Percentiles rank a stretch among this genome's conserved stretches.
Conservation (phyloP, 306 rosid species). For the Lagenaria siceraria region DNA sequence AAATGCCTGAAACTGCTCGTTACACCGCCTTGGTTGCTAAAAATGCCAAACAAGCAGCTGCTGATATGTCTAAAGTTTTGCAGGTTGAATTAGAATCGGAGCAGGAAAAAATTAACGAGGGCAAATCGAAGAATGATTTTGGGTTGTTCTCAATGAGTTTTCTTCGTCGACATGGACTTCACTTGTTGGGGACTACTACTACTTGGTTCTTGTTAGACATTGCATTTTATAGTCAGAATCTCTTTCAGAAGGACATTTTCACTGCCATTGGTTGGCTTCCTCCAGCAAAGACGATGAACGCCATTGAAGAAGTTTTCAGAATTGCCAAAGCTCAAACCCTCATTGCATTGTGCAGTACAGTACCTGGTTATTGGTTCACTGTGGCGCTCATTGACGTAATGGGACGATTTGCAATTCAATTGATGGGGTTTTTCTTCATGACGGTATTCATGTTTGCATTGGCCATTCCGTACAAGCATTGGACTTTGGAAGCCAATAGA, state of each 20-base stretch:
- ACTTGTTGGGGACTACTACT: conserved; percentile 52
- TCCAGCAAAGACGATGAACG: conserved; percentile 55
- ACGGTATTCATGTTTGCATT: conserved; percentile 80
- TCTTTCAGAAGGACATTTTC: conserved; percentile 84
- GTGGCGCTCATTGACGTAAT: conserved; percentile 58
- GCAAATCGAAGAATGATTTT: conserved; percentile 26
- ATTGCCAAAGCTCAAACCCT: conserved; percentile 80
- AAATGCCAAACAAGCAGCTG: conserved; percentile 54
- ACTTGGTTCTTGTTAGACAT: conserved; percentile 85
- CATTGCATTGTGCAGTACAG: conserved; percentile 78
- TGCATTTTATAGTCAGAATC: conserved; percentile 82
- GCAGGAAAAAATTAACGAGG: conserved; percentile 17
- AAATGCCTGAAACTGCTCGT: conserved; percentile 90
- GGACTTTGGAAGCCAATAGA: conserved; percentile 49
- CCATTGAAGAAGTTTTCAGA: conserved; percentile 57
- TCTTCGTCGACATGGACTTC: conserved; percentile 56
- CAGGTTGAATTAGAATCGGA: conserved; percentile 50
- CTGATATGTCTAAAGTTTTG: conserved; percentile 69
- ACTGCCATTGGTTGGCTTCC: conserved; percentile 83
- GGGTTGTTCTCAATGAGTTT: conserved; percentile 52
- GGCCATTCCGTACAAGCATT: conserved; percentile 76
- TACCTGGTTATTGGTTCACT: conserved; percentile 89
- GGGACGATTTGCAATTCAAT: conserved; percentile 58
- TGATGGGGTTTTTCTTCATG: conserved; percentile 84
- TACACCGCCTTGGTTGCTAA: conserved; percentile 87